Evolutionary conservation across 75 land plant genomes (phyloP).

Genomic region (Picea glauca): DNA sequence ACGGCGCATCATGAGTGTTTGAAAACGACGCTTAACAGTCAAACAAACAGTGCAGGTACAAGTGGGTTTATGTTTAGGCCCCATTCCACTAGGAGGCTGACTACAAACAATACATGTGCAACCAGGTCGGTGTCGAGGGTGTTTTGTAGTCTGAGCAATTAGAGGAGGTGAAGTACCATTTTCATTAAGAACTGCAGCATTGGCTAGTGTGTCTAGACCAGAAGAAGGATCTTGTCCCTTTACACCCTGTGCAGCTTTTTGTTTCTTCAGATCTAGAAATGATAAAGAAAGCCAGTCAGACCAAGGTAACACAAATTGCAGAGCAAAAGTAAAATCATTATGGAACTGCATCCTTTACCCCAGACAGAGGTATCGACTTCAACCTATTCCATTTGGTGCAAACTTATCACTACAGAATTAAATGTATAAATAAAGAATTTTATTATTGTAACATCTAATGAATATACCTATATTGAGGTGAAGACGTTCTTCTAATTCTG

Average conservation of each 20-base stretch:
- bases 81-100: constrained; percentile 62
- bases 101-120: constrained; percentile 57
- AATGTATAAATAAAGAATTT: background rate
- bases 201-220: constrained; percentile 25
- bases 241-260: background rate
- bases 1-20: constrained; percentile 45
- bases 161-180: constrained; percentile 16
- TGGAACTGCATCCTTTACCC: background rate
- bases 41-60: constrained; percentile 43
- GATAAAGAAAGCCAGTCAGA: background rate
- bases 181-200: constrained; percentile 21
- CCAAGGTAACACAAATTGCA: background rate
- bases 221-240: constrained; percentile 11
- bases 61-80: constrained; percentile 49
- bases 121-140: constrained; percentile 55
- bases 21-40: constrained; percentile 46
- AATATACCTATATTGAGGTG: constrained; percentile 30
- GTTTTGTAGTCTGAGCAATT: constrained; percentile 48
- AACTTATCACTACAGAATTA: background rate
- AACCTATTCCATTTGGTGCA: background rate
- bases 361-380: background rate
- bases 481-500: constrained; percentile 34
- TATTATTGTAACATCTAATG: background rate
- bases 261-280: background rate
- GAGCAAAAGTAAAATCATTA: background rate